phyloP scores from a whole-genome alignment of 1,284 basidiomycete species.

The Ustilago esculenta region DNA sequence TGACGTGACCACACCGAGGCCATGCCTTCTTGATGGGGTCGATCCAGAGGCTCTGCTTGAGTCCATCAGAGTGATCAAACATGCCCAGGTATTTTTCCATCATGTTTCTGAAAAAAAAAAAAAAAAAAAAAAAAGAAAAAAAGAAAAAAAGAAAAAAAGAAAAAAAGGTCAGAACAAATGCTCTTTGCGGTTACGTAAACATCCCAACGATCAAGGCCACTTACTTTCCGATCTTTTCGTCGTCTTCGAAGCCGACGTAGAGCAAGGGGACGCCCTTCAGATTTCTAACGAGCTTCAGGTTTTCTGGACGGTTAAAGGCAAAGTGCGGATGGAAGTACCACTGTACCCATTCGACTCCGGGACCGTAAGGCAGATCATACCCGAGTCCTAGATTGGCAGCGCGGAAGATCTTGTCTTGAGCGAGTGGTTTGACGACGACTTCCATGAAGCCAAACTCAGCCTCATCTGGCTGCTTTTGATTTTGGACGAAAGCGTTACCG shows the following conservation, averaged over 20 bases:
- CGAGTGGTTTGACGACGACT: constrained; percentile 47
- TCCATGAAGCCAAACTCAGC: constrained; percentile 51
- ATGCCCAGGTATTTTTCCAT: constrained; percentile 52
- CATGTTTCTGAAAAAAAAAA: constrained; percentile 33
- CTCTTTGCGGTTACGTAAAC: too few relatives aligned
- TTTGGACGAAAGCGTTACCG: constrained; percentile 50
- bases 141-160: neutral
- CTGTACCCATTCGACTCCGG: constrained; percentile 50
- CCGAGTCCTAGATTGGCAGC: constrained; percentile 50
- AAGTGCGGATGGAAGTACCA: constrained; percentile 59
- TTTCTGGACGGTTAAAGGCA: constrained; percentile 40
- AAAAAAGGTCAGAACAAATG: too few relatives aligned
- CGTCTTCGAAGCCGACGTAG: constrained; percentile 56
- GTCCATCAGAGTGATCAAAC: constrained; percentile 43
- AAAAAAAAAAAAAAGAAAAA: neutral
- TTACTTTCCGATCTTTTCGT: constrained; percentile 54
- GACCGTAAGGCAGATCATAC: constrained; percentile 55
- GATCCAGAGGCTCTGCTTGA: constrained; percentile 55
- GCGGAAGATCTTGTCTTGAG: constrained; percentile 52
- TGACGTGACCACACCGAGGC: constrained; percentile 50
- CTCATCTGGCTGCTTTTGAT: constrained; percentile 45
- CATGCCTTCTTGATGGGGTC: constrained; percentile 45
- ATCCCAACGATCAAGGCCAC: too few relatives aligned
- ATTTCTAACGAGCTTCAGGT: constrained; percentile 37
- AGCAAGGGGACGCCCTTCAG: constrained; percentile 32